Evolutionary conservation across 257 asterid species (phyloP).

Genomic region (Coffea eugenioides): DNA sequence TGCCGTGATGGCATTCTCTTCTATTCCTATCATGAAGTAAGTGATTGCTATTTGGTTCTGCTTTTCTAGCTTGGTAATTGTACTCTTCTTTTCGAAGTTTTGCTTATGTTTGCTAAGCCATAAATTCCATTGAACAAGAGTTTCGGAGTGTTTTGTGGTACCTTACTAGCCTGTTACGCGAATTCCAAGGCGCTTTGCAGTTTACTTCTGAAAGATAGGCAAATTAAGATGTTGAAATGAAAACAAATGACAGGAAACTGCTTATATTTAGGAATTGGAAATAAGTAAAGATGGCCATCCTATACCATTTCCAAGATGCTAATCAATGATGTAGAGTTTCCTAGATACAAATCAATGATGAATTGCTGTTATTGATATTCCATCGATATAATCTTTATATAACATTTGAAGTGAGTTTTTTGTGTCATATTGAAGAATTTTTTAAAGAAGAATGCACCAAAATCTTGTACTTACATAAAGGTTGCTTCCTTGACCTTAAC

Average conservation of each 20-base stretch:
- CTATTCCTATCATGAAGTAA: slow-evolving; percentile 82
- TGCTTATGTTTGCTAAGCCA: not conserved
- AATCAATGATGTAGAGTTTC: no score
- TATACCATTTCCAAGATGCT: not conserved
- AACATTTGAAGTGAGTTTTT: not conserved
- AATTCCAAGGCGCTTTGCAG: not conserved
- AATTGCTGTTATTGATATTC: not conserved
- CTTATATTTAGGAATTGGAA: not conserved
- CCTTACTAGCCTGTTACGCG: not conserved
- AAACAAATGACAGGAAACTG: not conserved
- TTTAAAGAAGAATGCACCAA: not conserved
- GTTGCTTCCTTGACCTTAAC: not conserved
- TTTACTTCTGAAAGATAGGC: no score
- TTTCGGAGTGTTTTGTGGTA: not conserved
- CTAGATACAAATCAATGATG: not conserved
- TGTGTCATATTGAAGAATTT: not conserved
- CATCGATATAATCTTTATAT: not conserved
- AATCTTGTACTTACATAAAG: not conserved
- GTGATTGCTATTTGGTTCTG: slow-evolving; percentile 32
- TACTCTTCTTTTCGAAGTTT: not conserved
- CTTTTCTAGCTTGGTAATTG: not conserved
- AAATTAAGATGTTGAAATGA: not conserved
- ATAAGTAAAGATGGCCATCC: not conserved
- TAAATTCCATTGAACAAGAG: not conserved
- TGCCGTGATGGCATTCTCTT: slow-evolving; percentile 96